Percentiles rank a stretch among this genome's conserved stretches.
These are phyloP conservation scores for Candida verbasci DNA, from an alignment of 805 yeast genomes.

Conservation along the genomic window DNA sequence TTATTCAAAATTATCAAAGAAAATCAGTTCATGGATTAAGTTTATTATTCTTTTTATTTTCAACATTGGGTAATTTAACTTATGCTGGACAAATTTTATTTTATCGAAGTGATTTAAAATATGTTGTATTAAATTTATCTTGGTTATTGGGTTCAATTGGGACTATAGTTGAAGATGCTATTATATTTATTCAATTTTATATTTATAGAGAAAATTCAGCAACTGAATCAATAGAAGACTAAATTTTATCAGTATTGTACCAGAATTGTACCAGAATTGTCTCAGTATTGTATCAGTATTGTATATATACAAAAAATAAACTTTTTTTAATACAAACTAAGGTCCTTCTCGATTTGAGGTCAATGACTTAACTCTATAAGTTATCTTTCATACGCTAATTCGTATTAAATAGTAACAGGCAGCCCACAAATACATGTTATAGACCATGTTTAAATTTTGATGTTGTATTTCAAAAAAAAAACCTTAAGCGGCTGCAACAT, in stretches of 20 bases:
- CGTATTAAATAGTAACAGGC: too few species aligned
- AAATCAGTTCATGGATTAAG: constrained; percentile 85
- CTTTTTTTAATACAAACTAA: too few species aligned
- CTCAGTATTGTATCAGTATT: too few species aligned
- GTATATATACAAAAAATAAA: constrained; percentile 1
- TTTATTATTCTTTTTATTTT: constrained; percentile 69
- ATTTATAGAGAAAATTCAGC: constrained; percentile 39
- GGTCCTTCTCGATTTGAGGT: too few species aligned
- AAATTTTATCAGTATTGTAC: not conserved
- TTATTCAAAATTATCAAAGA: constrained; percentile 70
- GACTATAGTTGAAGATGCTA: constrained; percentile 64
- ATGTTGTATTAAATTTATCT: constrained; percentile 58
- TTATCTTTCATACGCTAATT: too few species aligned
- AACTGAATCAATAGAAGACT: constrained; percentile 3
- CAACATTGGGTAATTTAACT: constrained; percentile 70
- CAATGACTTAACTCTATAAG: too few species aligned
- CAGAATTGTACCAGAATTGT: not conserved
- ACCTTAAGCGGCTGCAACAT: too few species aligned
- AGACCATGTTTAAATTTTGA: too few species aligned
- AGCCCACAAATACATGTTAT: too few species aligned
- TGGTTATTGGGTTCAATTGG: constrained; percentile 81
- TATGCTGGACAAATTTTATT: constrained; percentile 70
- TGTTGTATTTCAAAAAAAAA: too few species aligned
- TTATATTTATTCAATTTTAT: constrained; percentile 66
- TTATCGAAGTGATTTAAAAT: constrained; percentile 57